Conservation (phyloP, 805 yeast genomes). For the Zygotorulaspora florentina region DNA sequence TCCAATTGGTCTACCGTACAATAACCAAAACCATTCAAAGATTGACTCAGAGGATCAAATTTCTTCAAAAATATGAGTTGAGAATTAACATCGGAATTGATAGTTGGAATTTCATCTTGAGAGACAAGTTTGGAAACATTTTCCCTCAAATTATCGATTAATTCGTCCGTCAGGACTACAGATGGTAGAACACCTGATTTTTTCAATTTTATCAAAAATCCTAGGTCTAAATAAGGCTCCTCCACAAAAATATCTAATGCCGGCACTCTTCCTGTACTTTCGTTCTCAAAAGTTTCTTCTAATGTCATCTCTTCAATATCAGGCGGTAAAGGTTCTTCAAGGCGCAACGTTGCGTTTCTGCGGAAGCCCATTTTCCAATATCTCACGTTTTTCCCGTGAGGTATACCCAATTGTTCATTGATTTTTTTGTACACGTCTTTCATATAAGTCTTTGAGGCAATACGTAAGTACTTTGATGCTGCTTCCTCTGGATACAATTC, state of each 20-base stretch:
- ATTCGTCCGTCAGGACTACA: slow-evolving; percentile 16
- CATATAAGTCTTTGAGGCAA: slow-evolving; percentile 54
- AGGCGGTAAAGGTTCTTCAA: slow-evolving; percentile 41
- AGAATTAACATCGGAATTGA: slow-evolving; percentile 12
- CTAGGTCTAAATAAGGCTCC: slow-evolving; percentile 41
- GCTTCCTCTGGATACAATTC: slow-evolving; percentile 43
- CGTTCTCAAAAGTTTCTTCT: slow-evolving; percentile 47
- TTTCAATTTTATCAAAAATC: slow-evolving; percentile 18
- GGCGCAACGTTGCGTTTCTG: slow-evolving; percentile 66
- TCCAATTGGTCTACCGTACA: slow-evolving; percentile 48
- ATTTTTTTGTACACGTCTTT: slow-evolving; percentile 48
- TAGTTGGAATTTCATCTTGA: slow-evolving; percentile 10
- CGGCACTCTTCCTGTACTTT: slow-evolving; percentile 40
- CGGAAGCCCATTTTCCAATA: slow-evolving; percentile 66
- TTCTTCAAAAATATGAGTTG: slow-evolving; percentile 52
- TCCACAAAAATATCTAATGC: slow-evolving; percentile 63
- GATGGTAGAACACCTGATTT: slow-evolving; percentile 9
- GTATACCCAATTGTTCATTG: slow-evolving; percentile 41
- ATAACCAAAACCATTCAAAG: slow-evolving; percentile 65
- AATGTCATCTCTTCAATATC: slow-evolving; percentile 39
- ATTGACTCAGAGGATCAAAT: slow-evolving; percentile 54
- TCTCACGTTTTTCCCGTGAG: slow-evolving; percentile 40
- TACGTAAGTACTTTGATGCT: slow-evolving; percentile 47
- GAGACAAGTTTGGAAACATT: slow-evolving; percentile 14
- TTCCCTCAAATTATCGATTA: slow-evolving; percentile 23